A percentile compares a stretch with the other conserved stretches of the same genome.
phyloP scores from a whole-genome alignment of 352 stramenopile genomes.

The Aphanomyces astaci region DNA sequence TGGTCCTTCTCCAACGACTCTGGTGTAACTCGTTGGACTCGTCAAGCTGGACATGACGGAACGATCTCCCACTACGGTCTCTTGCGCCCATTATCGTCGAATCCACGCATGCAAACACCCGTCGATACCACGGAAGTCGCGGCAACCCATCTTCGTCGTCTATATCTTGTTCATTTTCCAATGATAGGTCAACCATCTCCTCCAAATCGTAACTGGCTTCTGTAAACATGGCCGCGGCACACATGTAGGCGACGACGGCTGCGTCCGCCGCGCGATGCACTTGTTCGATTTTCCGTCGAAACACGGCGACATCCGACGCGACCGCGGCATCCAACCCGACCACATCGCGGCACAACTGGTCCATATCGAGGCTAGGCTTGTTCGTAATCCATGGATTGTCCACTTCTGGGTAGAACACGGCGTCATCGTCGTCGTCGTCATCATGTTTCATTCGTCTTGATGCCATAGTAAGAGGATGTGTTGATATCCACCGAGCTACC shows the following conservation, averaged over 20 bases:
- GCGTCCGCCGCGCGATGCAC: constrained; percentile 49
- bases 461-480: too few species aligned
- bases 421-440: constrained; percentile 33
- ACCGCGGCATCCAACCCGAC: constrained; percentile 51
- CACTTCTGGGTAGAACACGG: constrained; percentile 63
- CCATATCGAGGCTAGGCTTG: constrained; percentile 21
- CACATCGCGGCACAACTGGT: constrained; percentile 54
- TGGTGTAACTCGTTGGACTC: too few species aligned
- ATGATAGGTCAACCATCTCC: constrained; percentile 43
- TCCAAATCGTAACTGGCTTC: constrained; percentile 57
- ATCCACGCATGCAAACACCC: constrained; percentile 12
- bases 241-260: constrained; percentile 42
- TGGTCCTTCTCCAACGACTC: too few species aligned
- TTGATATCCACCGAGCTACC: background rate
- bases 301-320: constrained; percentile 55
- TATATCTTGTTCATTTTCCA: constrained; percentile 1
- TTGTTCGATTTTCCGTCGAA: constrained; percentile 72
- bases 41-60: too few species aligned
- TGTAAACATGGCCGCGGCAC: constrained; percentile 49
- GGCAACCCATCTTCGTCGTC: background rate
- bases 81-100: background rate
- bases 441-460: too few species aligned
- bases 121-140: background rate
- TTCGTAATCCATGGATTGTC: constrained; percentile 32
- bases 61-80: too few species aligned